Evolutionary conservation across 108 stramenopile species (phyloP).

Genomic region (Skeletonema tropicum): DNA sequence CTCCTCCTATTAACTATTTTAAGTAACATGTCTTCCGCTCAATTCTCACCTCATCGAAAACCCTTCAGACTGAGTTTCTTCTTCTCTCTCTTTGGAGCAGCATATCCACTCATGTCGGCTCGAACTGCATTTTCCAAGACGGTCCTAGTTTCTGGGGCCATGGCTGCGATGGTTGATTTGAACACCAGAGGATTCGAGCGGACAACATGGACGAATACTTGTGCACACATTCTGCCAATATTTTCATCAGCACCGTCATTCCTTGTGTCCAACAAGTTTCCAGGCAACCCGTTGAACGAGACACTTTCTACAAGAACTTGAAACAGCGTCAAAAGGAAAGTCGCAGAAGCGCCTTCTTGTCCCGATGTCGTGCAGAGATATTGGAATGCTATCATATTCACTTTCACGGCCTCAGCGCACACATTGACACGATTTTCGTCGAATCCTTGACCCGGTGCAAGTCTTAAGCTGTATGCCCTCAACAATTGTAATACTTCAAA

Average conservation of each 20-base stretch:
- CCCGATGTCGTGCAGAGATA: slow-evolving; percentile 49
- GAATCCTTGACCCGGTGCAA: slow-evolving; percentile 12
- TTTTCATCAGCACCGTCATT: slow-evolving; percentile 50
- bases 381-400: slow-evolving; percentile 73
- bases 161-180: slow-evolving; percentile 63
- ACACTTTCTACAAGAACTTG: slow-evolving; percentile 60
- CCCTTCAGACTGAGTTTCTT: slow-evolving; percentile 80
- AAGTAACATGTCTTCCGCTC: no score
- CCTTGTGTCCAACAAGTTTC: slow-evolving; percentile 43
- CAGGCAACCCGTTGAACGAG: slow-evolving; percentile 86
- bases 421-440: slow-evolving; percentile 46
- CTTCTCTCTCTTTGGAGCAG: slow-evolving; percentile 47
- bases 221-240: slow-evolving; percentile 80
- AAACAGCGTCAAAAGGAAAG: slow-evolving; percentile 66
- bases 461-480: slow-evolving; percentile 57
- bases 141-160: slow-evolving; percentile 59
- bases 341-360: slow-evolving; percentile 50
- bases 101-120: slow-evolving; percentile 88
- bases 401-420: slow-evolving; percentile 73
- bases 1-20: no score
- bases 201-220: slow-evolving; percentile 71
- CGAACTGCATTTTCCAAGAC: slow-evolving; percentile 81
- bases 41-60: slow-evolving; percentile 26
- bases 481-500: slow-evolving; percentile 65
- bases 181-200: slow-evolving; percentile 70